Percentiles rank a stretch among this genome's conserved stretches.
These are phyloP conservation scores for Nicotiana paniculata DNA, from an alignment of 257 asterid species.

Conservation along the genomic window DNA sequence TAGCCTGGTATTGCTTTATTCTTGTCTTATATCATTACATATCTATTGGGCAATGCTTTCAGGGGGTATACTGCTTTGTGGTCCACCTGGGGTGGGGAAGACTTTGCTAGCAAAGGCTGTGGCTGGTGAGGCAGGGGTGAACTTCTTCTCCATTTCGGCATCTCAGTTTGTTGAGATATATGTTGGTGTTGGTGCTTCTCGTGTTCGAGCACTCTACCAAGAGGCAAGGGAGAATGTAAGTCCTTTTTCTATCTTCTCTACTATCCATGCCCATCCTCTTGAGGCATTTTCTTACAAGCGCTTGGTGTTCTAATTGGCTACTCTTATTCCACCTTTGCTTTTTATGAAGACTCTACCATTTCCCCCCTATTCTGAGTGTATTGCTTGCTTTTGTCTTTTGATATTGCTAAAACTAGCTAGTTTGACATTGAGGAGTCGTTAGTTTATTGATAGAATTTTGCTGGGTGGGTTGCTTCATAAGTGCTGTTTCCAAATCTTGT, in stretches of 20 bases:
- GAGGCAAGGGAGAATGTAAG: constrained; percentile 95
- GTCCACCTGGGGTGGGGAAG: constrained; percentile 99
- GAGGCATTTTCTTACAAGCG: neutral
- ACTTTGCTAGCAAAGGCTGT: constrained; percentile 95
- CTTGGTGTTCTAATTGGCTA: neutral
- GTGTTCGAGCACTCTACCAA: constrained; percentile 93
- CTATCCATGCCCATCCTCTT: neutral
- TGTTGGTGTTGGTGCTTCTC: constrained; percentile 99
- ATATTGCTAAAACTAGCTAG: neutral
- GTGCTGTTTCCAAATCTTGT: neutral
- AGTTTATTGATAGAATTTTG: neutral
- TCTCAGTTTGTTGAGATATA: constrained; percentile 97
- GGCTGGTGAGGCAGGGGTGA: constrained; percentile 99
- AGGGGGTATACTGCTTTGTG: constrained; percentile 99
- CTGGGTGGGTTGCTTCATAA: neutral
- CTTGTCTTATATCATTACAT: constrained; percentile 10
- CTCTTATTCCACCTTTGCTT: neutral
- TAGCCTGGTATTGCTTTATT: neutral
- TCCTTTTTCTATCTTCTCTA: constrained; percentile 2
- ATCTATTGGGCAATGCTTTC: constrained; percentile 17
- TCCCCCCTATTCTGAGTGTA: neutral
- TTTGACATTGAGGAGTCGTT: neutral
- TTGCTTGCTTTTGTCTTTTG: neutral
- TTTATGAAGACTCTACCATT: neutral
- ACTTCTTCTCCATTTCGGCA: constrained; percentile 97